Evolutionary conservation across 768 basidiomycete species (phyloP), one percentile per base, ranked within the genome.

Genomic region (Hysterangium stoloniferum): DNA sequence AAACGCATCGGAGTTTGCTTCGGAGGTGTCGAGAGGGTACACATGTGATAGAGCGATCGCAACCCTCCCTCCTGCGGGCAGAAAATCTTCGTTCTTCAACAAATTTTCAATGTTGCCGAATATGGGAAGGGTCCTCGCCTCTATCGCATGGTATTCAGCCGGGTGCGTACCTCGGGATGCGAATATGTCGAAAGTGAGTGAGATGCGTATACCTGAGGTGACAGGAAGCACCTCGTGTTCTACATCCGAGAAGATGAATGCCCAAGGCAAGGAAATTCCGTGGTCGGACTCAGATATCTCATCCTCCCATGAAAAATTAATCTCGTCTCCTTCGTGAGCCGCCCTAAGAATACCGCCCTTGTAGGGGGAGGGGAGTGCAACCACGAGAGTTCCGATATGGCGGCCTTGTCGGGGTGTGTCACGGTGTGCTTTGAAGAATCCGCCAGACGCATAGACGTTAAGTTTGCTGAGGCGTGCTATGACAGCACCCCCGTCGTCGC

Each of bases 151-250:
- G 17, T 6, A 4, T 9, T 5, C 20, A 4, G 2, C 12, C 11
- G 38, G 8, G 19, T 11, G 12, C 11, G 19, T 3, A 12, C 11
- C 46, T 48, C 4, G 8, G n/a, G 46, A 48, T 13, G 46, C 17
- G 32, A 51, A 51, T 3, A 40, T 51, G 25, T 42, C 49, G 59
- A 70, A 73, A 0, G 70, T 73, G 35, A 73, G 53, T 0, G 71
- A 71, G 5, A 75, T 63, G 1, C 71, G 64, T 56, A 70, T 55
- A 0, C 73, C 72, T 0, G 68, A 64, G 0, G 47, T 56, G 6
- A 73, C 68, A 7, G 57, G 55, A 1, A 56, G 19, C 20, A 72
- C 69, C 57, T 72, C 69, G 36, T 72, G 70, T 45, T 70, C 70
- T 44, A 73, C 64, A 51, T 72, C 70, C 56, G 66, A 66, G 68